These are phyloP conservation scores for Neonothopanus nambi DNA, from an alignment of 1,284 basidiomycete genomes.

Conservation along the genomic window DNA sequence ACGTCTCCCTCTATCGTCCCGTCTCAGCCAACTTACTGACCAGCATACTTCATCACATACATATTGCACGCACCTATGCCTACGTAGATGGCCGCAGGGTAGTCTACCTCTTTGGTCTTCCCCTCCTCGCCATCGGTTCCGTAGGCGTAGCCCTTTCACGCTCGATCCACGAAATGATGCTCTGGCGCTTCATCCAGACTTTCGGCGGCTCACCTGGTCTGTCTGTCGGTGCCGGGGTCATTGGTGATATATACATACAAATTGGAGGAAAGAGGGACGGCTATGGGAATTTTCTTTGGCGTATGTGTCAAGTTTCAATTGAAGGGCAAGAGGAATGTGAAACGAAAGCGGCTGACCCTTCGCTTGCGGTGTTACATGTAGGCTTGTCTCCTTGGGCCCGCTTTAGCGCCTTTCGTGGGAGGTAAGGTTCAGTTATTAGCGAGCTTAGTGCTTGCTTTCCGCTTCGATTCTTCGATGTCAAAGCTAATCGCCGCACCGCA, in stretches of 20 bases:
- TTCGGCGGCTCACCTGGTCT: constrained; percentile 57
- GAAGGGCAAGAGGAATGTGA: no score
- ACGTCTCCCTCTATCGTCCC: constrained; percentile 20
- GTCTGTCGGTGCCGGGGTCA: constrained; percentile 59
- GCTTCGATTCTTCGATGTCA: constrained; percentile 18
- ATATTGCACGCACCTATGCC: background rate
- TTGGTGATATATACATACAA: constrained; percentile 67
- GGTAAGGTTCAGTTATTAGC: constrained; percentile 12
- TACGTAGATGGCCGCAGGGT: constrained; percentile 60
- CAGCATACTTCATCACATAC: background rate
- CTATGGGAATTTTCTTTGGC: constrained; percentile 64
- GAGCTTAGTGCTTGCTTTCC: background rate
- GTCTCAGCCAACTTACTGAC: background rate
- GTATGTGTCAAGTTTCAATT: constrained; percentile 31
- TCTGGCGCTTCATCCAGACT: constrained; percentile 65
- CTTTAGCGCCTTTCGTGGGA: constrained; percentile 40
- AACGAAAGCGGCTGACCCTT: no score
- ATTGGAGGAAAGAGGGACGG: constrained; percentile 60
- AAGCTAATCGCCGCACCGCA: background rate
- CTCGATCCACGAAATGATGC: constrained; percentile 51
- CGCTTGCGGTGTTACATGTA: constrained; percentile 17
- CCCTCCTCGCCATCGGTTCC: constrained; percentile 59
- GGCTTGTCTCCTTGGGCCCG: constrained; percentile 45
- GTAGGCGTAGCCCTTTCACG: constrained; percentile 56
- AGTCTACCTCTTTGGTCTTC: constrained; percentile 62